phyloP scores from a whole-genome alignment of 2,329 filamentous ascomycete species.

The Calonectria honghensis region DNA sequence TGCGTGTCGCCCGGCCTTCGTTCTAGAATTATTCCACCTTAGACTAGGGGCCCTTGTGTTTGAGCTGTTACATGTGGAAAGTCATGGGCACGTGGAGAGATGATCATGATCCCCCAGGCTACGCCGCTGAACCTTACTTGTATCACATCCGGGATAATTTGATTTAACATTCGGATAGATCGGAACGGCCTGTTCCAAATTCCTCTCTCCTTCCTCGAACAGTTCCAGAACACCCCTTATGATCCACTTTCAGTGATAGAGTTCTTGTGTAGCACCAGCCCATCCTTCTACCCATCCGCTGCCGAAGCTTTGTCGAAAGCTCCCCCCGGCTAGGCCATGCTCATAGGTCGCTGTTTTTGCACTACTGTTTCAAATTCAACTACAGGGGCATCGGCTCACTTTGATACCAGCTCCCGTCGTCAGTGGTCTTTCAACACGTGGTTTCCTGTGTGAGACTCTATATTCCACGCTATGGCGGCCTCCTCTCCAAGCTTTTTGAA shows the following conservation, averaged over 20 bases:
- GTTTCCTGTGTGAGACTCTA: not conserved
- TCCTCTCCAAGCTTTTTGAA: not conserved
- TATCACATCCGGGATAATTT: constrained; percentile 14
- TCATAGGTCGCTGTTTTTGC: too few relatives aligned
- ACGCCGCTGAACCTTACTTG: constrained; percentile 1
- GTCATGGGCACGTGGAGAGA: not conserved
- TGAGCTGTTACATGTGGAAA: not conserved
- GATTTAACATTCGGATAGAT: not conserved
- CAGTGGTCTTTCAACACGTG: not conserved
- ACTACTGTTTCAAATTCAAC: not conserved
- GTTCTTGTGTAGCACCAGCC: not conserved
- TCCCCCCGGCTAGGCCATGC: too few relatives aligned
- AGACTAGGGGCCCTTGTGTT: constrained; percentile 1
- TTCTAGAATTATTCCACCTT: not conserved
- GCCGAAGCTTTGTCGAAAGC: not conserved
- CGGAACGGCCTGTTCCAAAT: not conserved
- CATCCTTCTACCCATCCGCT: not conserved
- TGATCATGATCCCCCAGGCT: constrained; percentile 8
- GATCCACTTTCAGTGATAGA: not conserved
- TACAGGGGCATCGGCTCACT: not conserved
- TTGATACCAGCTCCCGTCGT: not conserved
- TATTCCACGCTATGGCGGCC: not conserved
- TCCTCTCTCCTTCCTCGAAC: not conserved
- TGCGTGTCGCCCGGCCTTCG: not conserved
- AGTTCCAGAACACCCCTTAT: not conserved